Percentiles rank a stretch among this genome's conserved stretches.
phyloP scores from a whole-genome alignment of 1,284 basidiomycete genomes.

The Marasmius sp. region DNA sequence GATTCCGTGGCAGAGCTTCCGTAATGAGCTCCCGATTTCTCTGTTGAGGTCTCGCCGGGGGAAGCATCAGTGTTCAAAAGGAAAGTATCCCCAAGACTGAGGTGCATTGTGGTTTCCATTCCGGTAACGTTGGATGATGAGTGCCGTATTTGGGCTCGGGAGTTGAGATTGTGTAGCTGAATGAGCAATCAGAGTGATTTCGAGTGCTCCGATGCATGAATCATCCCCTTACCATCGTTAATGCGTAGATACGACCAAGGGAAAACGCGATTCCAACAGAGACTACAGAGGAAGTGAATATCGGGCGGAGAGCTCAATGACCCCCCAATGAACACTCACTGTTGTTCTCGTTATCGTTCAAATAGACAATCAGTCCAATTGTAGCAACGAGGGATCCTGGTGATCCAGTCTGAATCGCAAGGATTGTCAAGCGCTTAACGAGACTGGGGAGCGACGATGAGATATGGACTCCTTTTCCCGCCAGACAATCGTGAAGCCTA shows the following conservation, averaged over 20 bases:
- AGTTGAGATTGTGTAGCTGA: background rate
- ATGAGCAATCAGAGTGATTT: background rate
- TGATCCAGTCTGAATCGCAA: background rate
- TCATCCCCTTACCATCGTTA: background rate
- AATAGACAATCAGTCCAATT: background rate
- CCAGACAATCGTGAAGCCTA: background rate
- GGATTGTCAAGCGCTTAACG: background rate
- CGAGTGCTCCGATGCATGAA: background rate
- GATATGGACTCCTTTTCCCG: no score
- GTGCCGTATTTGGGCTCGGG: background rate
- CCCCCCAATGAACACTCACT: background rate
- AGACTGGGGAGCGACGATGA: background rate
- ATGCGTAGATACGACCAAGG: background rate
- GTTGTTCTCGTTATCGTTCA: background rate
- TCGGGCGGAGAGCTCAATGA: background rate
- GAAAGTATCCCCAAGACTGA: background rate
- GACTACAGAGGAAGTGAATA: background rate
- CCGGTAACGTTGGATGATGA: background rate
- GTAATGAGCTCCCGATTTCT: no score
- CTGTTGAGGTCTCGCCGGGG: no score
- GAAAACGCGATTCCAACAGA: conserved; percentile 1
- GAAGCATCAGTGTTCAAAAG: background rate
- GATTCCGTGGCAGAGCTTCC: no score
- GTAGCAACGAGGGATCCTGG: background rate
- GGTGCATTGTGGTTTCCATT: background rate